Evolutionary conservation across 257 asterid species (phyloP), one percentile per base, ranked within the genome.

Genomic region (Solanum arcanum): DNA sequence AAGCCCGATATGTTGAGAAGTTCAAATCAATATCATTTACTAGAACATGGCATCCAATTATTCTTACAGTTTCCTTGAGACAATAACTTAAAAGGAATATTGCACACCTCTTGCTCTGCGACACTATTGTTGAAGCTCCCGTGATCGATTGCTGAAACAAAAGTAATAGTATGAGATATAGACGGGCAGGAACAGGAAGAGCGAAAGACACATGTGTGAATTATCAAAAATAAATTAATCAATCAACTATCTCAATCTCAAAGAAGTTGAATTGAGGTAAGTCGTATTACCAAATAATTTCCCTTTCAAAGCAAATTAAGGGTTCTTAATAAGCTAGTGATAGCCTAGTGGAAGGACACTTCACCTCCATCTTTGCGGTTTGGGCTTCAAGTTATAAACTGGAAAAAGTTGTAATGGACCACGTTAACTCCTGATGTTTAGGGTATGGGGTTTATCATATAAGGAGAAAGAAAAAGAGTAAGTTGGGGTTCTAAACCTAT

Each of bases 111-210:
- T 89, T 94, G 89, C 90, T 92, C 98, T 21, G 92, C 91, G 31
- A 94, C 97, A 88, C 98, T 95, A 91, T 91, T 93, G 91, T 94
- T 94, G 93, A 95, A 94, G 92, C 98, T 93, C 87, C 96, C 94
- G 59, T 90, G 96, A 92, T 95, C 98, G 21, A 62, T 90, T 60
- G 81, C 98, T 94, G 94, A 86, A 70, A 70, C 88, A 90, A 86
- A 83, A 83, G 42, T 56, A 64, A 74, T 81, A 87, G 76, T 49
- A 41, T 70, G 84, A 75, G 83, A 76, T 68, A 60, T 68, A 60
- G 66, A 49, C 39, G 2, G 56, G 42, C 13, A 41, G n/a, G 77
- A 84, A 27, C 23, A 74, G 75, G 78, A 72, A 72, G 44, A 72
- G 44, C 2, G 25, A 69, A 70, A 76, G 47, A 82, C 37, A 66